A percentile compares a stretch with the other conserved stretches of the same genome.
Conservation (phyloP, 257 asterid species). For the Verbena officinalis region DNA sequence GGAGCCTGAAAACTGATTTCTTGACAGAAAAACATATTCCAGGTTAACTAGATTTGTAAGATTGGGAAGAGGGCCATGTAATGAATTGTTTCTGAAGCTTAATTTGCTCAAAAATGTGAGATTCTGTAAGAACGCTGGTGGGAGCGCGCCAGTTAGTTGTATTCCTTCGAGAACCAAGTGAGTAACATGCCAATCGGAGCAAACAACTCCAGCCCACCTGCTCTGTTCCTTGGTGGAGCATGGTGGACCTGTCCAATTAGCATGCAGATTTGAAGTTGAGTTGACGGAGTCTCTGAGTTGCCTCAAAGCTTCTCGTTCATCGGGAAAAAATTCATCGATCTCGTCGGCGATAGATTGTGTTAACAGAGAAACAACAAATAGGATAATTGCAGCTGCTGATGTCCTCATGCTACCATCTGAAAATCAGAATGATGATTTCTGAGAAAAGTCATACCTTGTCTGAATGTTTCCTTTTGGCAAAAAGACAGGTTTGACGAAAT, state of each 20-base stretch:
- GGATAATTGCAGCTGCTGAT: constrained; percentile 18
- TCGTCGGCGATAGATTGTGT: constrained; percentile 8
- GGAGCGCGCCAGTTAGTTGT: constrained; percentile 49
- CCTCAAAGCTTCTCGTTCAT: constrained; percentile 60
- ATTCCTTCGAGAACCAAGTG: constrained; percentile 57
- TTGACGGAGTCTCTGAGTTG: constrained; percentile 55
- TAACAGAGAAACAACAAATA: constrained; percentile 16
- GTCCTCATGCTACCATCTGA: constrained; percentile 32
- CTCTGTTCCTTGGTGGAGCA: constrained; percentile 50
- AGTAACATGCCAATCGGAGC: constrained; percentile 54
- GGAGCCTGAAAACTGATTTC: constrained; percentile 57
- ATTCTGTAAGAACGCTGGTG: constrained; percentile 46
- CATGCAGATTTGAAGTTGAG: constrained; percentile 50
- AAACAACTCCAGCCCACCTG: constrained; percentile 65
- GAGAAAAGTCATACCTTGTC: constrained; percentile 1
- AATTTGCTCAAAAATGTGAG: constrained; percentile 54
- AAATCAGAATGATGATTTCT: background rate
- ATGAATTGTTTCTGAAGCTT: constrained; percentile 56
- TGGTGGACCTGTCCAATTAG: constrained; percentile 80
- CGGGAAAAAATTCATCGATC: constrained; percentile 37
- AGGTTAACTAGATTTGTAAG: constrained; percentile 45
- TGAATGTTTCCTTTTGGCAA: background rate
- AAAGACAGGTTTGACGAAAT: constrained; percentile 22
- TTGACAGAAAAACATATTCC: constrained; percentile 45
- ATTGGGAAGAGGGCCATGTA: constrained; percentile 56